phyloP scores from a whole-genome alignment of 2,329 filamentous ascomycete species.

The Fusarium chaquense region DNA sequence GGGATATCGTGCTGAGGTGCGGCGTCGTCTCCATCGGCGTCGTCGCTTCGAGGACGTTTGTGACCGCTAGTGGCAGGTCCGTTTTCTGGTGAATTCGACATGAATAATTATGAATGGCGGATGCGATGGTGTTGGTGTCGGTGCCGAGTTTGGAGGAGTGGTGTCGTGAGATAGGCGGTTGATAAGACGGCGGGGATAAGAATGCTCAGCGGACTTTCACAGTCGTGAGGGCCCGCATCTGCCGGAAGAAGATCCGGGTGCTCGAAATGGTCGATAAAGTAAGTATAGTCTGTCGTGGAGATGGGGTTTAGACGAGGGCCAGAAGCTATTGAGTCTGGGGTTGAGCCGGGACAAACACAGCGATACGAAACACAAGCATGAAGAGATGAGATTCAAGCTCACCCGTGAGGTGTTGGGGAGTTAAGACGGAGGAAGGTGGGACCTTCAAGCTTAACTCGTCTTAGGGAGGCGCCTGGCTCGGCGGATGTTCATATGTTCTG shows the following conservation, averaged over 20 bases:
- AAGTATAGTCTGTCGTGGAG: not conserved
- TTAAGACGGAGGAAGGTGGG: conserved; percentile 33
- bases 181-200: conserved; percentile 34
- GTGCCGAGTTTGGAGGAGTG: conserved; percentile 18
- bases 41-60: conserved; percentile 47
- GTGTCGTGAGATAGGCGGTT: conserved; percentile 18
- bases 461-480: conserved; percentile 11
- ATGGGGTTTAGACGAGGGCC: conserved; percentile 1
- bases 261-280: not conserved
- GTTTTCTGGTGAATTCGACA: conserved; percentile 56
- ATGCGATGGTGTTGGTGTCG: conserved; percentile 4
- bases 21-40: conserved; percentile 51
- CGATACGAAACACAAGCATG: conserved; percentile 24
- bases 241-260: conserved; percentile 10
- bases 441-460: conserved; percentile 23
- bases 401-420: conserved; percentile 26
- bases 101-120: conserved; percentile 34
- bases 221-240: conserved; percentile 29
- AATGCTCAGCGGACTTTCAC: conserved; percentile 18
- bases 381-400: conserved; percentile 21
- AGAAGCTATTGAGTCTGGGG: conserved; percentile 5
- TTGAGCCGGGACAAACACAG: conserved; percentile 18
- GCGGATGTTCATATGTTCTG: not conserved
- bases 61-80: conserved; percentile 51
- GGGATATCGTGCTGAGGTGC: conserved; percentile 56